These are phyloP conservation scores for Sphenostylis stenocarpa DNA, from an alignment of 306 rosid species.

Conservation along the genomic window DNA sequence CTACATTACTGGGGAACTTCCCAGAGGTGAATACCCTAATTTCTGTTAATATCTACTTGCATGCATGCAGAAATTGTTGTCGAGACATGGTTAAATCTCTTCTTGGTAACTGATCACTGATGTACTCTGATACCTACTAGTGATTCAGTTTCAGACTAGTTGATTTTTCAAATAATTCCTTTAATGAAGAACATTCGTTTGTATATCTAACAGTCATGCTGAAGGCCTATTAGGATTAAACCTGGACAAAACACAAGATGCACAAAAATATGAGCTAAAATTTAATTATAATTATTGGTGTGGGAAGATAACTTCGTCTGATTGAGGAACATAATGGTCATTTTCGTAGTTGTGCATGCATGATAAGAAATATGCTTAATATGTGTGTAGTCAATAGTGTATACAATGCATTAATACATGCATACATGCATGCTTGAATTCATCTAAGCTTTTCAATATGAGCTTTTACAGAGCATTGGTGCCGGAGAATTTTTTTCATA, in stretches of 20 bases:
- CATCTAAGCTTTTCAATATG: not conserved
- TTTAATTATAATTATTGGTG: not conserved
- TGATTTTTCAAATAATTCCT: not conserved
- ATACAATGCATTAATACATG: not conserved
- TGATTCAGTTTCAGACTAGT: not conserved
- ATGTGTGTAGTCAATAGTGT: not conserved
- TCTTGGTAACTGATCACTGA: not conserved
- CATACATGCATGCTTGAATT: not conserved
- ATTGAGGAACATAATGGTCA: not conserved
- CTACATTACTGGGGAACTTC: constrained; percentile 74
- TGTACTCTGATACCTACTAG: not conserved
- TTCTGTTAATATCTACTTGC: not conserved
- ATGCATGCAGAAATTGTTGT: constrained; percentile 9
- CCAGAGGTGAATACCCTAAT: constrained; percentile 70
- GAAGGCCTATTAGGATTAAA: not conserved
- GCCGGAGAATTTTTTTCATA: no score
- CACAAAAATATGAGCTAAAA: not conserved
- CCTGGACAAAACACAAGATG: not conserved
- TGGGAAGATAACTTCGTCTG: not conserved
- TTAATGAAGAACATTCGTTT: not conserved
- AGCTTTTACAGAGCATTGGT: not conserved
- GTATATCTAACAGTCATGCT: not conserved
- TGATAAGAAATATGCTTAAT: not conserved
- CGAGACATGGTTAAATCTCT: not conserved
- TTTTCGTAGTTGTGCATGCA: not conserved